Evolutionary conservation across 805 yeast genomes (phyloP), one percentile per base, ranked within the genome.

Genomic region (Lachancea dasiensis): DNA sequence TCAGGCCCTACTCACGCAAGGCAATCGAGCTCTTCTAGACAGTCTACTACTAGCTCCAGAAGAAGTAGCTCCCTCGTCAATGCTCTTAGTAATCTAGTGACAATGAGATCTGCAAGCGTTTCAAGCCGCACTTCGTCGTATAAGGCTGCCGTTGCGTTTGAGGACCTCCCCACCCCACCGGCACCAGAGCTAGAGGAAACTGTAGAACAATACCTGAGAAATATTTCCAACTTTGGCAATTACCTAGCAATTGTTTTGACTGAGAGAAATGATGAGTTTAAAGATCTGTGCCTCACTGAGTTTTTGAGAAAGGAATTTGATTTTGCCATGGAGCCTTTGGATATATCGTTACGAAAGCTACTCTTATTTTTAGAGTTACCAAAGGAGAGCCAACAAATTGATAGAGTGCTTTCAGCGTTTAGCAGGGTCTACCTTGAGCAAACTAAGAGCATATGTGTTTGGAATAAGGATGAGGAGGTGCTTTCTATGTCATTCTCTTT

Each of bases 311-410:
- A 48, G 11, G 62, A 56, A 32, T 77, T 78, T 48, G 65, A 73
- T 37, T 78, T 82, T 41, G 30, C 48, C 2, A 63, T 63, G 18
- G 74, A 73, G 44, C 83, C 92, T 0, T 49, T 83, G 13, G 92
- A 83, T 49, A 63, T 83, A 41, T 69, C 89, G 0, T 56, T 83
- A 36, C 61, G 89, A 28, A 73, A 71, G 46, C 69, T 82, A 35
- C 56, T 83, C 28, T 67, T 77, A 64, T 60, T 68, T 33, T 68
- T 76, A 40, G 75, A 75, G 38, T 60, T 83, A 18, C 92, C 92
- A 0, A 70, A 67, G 44, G 92, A 83, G 50, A 65, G 86, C 0
- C 90, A 82, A 52, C 89, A 83, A 51, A 82, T 83, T 35, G 90
- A 83, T 49, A 64, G 87, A 32, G 68, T 80, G 3, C 60, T 83